A percentile compares a stretch with the other conserved stretches of the same genome.
phyloP scores from a whole-genome alignment of 768 basidiomycete genomes.

The Leccinellum luteum region DNA sequence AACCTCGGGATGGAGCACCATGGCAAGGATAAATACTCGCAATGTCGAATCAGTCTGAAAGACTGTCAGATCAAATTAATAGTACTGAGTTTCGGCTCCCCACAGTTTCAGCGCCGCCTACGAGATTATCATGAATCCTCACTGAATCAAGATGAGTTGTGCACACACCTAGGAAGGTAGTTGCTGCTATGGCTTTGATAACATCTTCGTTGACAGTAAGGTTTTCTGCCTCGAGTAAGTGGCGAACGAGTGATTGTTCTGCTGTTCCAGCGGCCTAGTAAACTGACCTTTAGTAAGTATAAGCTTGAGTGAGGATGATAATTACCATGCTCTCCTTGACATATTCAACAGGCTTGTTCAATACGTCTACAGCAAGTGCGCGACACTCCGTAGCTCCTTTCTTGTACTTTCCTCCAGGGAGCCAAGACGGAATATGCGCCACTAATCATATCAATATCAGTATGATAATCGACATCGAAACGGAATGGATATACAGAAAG shows the following conservation, averaged over 20 bases:
- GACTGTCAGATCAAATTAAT: background rate
- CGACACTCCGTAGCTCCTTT: constrained; percentile 15
- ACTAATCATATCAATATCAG: constrained; percentile 10
- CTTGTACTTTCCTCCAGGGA: constrained; percentile 31
- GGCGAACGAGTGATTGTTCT: constrained; percentile 19
- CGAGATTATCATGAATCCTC: background rate
- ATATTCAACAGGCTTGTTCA: constrained; percentile 18
- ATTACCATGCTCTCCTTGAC: constrained; percentile 24
- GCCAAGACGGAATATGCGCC: constrained; percentile 32
- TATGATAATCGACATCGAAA: too few relatives aligned
- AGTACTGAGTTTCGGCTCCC: background rate
- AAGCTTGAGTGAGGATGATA: background rate
- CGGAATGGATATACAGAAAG: constrained; percentile 20
- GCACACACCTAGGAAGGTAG: constrained; percentile 19
- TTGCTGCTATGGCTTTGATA: constrained; percentile 23
- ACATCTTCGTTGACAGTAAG: constrained; percentile 1
- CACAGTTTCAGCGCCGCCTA: constrained; percentile 30
- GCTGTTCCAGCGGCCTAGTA: constrained; percentile 23
- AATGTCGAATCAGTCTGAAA: constrained; percentile 16
- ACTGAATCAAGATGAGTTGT: background rate
- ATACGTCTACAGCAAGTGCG: constrained; percentile 21
- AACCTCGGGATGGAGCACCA: constrained; percentile 32
- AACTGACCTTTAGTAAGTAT: background rate
- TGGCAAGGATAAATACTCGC: constrained; percentile 31
- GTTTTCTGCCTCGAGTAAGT: constrained; percentile 9